Conservation (phyloP, 345 rosid genomes). For the Eucalyptus cloeziana region DNA sequence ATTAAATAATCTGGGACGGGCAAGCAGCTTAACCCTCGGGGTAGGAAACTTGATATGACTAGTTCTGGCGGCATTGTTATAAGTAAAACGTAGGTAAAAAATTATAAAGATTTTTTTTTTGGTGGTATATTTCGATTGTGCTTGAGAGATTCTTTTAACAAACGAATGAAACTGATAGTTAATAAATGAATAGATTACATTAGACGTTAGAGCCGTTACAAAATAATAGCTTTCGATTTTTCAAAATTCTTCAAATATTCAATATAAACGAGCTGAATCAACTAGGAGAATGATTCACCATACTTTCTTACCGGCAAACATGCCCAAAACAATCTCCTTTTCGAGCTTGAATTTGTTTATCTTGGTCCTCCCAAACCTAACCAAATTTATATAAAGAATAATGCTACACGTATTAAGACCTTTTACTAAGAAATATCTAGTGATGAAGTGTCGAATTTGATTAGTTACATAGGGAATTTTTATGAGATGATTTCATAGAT, state of each 20-base stretch:
- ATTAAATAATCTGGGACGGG: too few relatives aligned
- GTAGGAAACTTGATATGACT: not conserved
- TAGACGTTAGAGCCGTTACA: too few relatives aligned
- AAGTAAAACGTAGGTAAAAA: not conserved
- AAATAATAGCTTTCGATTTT: too few relatives aligned
- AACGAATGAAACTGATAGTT: not conserved
- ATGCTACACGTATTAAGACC: not conserved
- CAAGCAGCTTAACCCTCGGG: not conserved
- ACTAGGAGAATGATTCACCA: not conserved
- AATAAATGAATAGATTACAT: too few relatives aligned
- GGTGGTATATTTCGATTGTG: not conserved
- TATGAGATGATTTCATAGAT: not conserved
- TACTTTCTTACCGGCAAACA: not conserved
- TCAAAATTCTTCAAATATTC: not conserved
- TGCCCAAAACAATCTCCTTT: not conserved
- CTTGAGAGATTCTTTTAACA: not conserved
- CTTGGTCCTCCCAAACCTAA: not conserved
- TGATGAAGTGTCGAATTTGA: not conserved
- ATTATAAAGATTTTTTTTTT: too few relatives aligned
- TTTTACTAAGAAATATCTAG: not conserved
- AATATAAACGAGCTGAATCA: not conserved
- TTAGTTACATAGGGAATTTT: not conserved
- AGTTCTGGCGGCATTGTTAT: too few relatives aligned
- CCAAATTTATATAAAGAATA: too few relatives aligned
- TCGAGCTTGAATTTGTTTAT: not conserved